Evolutionary conservation across 306 rosid species (phyloP), one percentile per base, ranked within the genome.

Genomic region (Vigna angularis): DNA sequence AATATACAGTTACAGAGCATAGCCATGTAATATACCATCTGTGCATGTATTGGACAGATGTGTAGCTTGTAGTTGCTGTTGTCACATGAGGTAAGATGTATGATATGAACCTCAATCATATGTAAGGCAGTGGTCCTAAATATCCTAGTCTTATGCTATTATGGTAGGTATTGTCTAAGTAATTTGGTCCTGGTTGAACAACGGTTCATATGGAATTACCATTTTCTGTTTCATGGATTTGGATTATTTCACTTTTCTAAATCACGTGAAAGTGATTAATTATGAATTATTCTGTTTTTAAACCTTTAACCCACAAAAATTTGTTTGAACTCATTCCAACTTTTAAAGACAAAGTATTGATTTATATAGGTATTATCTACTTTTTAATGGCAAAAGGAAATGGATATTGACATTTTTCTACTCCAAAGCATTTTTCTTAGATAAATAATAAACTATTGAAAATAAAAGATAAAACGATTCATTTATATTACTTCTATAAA

Each of bases 11-110:
- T 67, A 53, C 83, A 86, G 96, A 72, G 70, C 47, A 42, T 89
- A 90, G 97, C 83, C 79, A 45, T 93, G 77, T 83, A 70, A 72
- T 88, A 87, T 84, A 86, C 81, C 89, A 68, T 79, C 87, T 56
- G 58, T 84, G 70, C 65, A 68, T 80, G 90, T 87, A 72, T 83
- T 77, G 86, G 79, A 82, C 81, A 82, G 81, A 82, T 80, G 40
- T 83, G 81, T 87, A 88, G 89, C 84, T 77, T 53, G 77, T 82
- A 80, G 87, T 75, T 79, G 79, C 65, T 79, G 45, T 72, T 79
- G 90, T 88, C 75, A 73, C 81, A 68, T 75, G 77, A 15, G 84
- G 90, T 91, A 83, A 78, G 53, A 81, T 82, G 62, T 90, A 77
- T 86, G 34, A 30, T 30, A 69, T 70, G 77, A 40, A 74, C 75